A percentile compares a stretch with the other conserved stretches of the same genome.
Conservation (phyloP, 345 rosid species). For the Cardiospermum halicacabum region DNA sequence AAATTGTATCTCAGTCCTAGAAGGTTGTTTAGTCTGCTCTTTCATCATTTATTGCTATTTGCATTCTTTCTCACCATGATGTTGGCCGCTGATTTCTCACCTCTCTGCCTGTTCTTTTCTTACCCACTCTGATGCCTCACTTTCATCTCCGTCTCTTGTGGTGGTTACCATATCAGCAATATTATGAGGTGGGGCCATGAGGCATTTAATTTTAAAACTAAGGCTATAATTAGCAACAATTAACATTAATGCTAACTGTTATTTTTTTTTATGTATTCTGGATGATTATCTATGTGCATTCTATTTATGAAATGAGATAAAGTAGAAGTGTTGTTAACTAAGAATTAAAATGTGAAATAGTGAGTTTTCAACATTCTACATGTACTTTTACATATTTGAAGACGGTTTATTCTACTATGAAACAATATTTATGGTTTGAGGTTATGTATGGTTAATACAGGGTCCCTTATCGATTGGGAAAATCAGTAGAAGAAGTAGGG, state of each 20-base stretch:
- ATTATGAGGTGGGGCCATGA: too few species aligned
- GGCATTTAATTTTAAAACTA: not conserved
- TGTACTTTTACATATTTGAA: not conserved
- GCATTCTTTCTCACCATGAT: too few species aligned
- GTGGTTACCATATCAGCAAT: too few species aligned
- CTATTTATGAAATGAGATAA: not conserved
- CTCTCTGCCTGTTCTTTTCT: too few species aligned
- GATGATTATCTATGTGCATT: not conserved
- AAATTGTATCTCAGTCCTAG: too few species aligned
- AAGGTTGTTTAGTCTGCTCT: too few species aligned
- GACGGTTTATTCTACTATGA: not conserved
- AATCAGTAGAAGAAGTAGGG: conserved; percentile 44
- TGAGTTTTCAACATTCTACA: not conserved
- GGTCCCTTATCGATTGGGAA: conserved; percentile 33
- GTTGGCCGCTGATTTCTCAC: too few species aligned
- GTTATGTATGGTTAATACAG: conserved; percentile 28
- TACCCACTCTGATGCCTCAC: too few species aligned
- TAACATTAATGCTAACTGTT: not conserved
- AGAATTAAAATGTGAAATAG: not conserved
- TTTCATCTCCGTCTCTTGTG: too few species aligned
- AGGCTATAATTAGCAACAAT: not conserved
- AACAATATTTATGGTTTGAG: conserved; percentile 8
- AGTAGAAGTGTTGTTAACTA: not conserved
- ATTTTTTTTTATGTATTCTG: not conserved
- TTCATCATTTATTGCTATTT: too few species aligned